phyloP scores from a whole-genome alignment of 768 basidiomycete species.

The Gelatoporia subvermispora region DNA sequence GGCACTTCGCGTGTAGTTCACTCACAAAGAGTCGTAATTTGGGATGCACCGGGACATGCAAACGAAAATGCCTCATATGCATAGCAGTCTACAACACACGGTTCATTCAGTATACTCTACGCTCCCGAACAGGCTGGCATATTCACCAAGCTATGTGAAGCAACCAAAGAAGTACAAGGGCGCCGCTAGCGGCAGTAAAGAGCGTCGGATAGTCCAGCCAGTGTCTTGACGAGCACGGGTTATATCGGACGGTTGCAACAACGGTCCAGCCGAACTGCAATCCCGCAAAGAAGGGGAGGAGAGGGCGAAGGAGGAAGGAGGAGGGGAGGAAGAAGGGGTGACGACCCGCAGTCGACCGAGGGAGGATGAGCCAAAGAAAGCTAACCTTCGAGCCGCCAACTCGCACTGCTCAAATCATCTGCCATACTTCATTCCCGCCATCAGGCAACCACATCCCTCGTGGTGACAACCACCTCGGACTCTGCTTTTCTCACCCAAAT shows the following conservation, averaged over 20 bases:
- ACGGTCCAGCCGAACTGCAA: constrained; percentile 31
- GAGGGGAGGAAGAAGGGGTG: constrained; percentile 13
- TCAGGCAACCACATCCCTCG: not conserved
- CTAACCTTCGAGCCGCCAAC: not conserved
- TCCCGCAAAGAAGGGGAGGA: constrained; percentile 14
- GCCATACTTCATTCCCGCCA: not conserved
- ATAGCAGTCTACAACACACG: not conserved
- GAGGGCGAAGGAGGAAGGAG: constrained; percentile 21
- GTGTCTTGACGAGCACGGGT: constrained; percentile 4
- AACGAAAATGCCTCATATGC: constrained; percentile 2
- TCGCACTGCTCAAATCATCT: not conserved
- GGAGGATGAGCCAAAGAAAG: constrained; percentile 1
- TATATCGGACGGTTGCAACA: constrained; percentile 17
- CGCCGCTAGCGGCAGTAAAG: constrained; percentile 41
- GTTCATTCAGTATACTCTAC: constrained; percentile 5
- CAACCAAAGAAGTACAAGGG: constrained; percentile 6
- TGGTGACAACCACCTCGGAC: constrained; percentile 5
- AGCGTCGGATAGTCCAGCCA: constrained; percentile 21
- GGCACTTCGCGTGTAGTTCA: not conserved
- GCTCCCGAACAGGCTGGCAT: not conserved
- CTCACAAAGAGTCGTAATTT: constrained; percentile 9
- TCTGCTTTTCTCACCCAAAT: not conserved
- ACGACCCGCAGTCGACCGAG: constrained; percentile 12
- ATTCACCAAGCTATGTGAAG: not conserved
- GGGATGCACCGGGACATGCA: constrained; percentile 4